Evolutionary conservation across 805 yeast genomes (phyloP), one percentile per base, ranked within the genome.

Genomic region (Ogataea pilisensis): DNA sequence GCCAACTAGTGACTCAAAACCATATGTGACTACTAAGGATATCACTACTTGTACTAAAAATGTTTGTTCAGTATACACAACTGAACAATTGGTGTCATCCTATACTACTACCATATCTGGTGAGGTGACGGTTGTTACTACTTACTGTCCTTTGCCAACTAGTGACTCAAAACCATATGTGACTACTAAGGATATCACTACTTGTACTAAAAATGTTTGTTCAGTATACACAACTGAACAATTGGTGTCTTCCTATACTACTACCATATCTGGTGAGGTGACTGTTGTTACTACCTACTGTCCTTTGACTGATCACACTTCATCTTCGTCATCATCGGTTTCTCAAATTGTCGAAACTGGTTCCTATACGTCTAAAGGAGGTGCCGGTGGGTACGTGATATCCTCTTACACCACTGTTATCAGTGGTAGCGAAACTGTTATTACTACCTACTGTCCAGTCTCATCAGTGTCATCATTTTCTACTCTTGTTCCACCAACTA

Each of bases 221-320:
- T 31, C 49, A 7, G 41, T 49, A 1, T 32, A 35, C 31, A 46
- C 54, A 4, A 44, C 57, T 5, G 21, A 38, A 26, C 50, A 50
- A 30, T 38, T 50, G 20, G 48, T 49, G 20, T 52, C 57, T 20
- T 47, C 53, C 5, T 56, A 56, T 45, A 46, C 51, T 17, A 45
- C 50, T 2, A 42, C 46, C 11, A 36, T 50, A 31, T 39, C 46
- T 6, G 55, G 52, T 20, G 41, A 27, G 8, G 44, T 42, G 9
- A 45, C 57, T 5, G 53, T 42, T 8, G 37, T 51, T 14, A 57
- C 62, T 18, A 51, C 56, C 12, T 50, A 46, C 43, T 42, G 51
- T 36, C 54, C 57, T 19, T 22, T 51, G 21, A 22, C 44, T 20
- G 27, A 22, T 22, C 7, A 7, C 9, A 22, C 9, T 22, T 7